Evolutionary conservation across 768 basidiomycete species (phyloP), one percentile per base, ranked within the genome.

Genomic region (Udeniomyces megalosporus): DNA sequence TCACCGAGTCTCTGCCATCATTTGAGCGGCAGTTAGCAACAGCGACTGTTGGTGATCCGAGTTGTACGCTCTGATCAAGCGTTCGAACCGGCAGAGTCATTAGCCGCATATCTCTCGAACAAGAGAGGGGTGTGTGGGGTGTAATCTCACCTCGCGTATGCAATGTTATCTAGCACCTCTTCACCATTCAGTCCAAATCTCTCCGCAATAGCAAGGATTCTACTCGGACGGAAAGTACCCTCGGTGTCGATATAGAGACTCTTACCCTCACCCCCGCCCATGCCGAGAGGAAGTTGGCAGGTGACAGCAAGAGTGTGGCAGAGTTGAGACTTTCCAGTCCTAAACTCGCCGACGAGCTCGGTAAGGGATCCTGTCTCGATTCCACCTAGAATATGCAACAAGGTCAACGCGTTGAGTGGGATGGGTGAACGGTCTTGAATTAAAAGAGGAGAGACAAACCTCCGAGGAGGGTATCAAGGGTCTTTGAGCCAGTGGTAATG

Each of bases 231-330:
- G 78, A 99, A 99, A 10, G 95, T 99, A 29, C 93, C 93, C 71
- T 99, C 95, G 0, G 95, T 97, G 73, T 99, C 95, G 75, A 99
- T 96, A 74, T 95, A 99, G 49, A 99, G 77, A 71, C 93, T 96
- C 75, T 99, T 99, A 44, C 95, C 95, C 75, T 99, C 95, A 14
- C 95, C 95, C 17, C 95, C 95, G 22, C 95, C 93, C 92, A 97
- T 96, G 69, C 82, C 85, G 47, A 91, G 85, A 1, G 95, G 95
- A 15, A 97, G 80, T 76, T 97, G 93, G 71, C 95, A 99, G 4
- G 95, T 96, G 12, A 96, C 95, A 3, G 95, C 91, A 50, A 99
- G 82, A 0, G 93, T 96, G 71, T 99, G 95, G 72, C 95, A 97
- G 51, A 99, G 80, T 71, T 99, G 95, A 26, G 89, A 93, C 75